Percentiles rank a stretch among this genome's conserved stretches.
Evolutionary conservation across 805 yeast species (phyloP).

Genomic region (Henningerozyma blattae): DNA sequence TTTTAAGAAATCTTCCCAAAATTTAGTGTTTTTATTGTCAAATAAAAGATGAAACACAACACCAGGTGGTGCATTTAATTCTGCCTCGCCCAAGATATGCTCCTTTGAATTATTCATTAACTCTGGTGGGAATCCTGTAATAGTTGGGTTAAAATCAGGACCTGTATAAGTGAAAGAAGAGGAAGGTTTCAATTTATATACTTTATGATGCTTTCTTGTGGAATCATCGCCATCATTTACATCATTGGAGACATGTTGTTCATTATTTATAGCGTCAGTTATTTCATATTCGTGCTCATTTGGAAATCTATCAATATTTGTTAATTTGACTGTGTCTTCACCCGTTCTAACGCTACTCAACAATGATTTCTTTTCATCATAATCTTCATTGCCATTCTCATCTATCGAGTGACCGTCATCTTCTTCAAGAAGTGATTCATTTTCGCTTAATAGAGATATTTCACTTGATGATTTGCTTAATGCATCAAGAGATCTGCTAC

Average conservation of each 20-base stretch:
- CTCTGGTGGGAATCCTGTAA: constrained; percentile 36
- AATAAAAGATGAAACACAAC: constrained; percentile 57
- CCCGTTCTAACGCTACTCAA: too few relatives aligned
- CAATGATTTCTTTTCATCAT: too few relatives aligned
- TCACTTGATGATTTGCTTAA: too few relatives aligned
- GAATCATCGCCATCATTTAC: constrained; percentile 11
- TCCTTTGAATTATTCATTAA: constrained; percentile 38
- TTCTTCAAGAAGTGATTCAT: too few relatives aligned
- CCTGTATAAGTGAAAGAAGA: constrained; percentile 44
- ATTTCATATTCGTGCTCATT: constrained; percentile 3
- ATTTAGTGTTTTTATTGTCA: constrained; percentile 41
- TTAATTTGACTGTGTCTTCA: not conserved
- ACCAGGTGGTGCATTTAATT: constrained; percentile 64
- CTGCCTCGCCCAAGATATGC: constrained; percentile 38
- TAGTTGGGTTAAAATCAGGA: constrained; percentile 46
- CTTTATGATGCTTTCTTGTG: constrained; percentile 2
- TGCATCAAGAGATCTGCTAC: too few relatives aligned
- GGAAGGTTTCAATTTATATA: constrained; percentile 25
- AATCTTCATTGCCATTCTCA: too few relatives aligned
- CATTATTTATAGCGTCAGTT: constrained; percentile 24
- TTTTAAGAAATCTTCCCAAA: constrained; percentile 31
- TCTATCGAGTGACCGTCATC: too few relatives aligned
- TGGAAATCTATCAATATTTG: not conserved
- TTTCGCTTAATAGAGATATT: too few relatives aligned
- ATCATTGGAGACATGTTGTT: constrained; percentile 15